Evolutionary conservation across 345 rosid genomes (phyloP).

Genomic region (Citrus reticulata): DNA sequence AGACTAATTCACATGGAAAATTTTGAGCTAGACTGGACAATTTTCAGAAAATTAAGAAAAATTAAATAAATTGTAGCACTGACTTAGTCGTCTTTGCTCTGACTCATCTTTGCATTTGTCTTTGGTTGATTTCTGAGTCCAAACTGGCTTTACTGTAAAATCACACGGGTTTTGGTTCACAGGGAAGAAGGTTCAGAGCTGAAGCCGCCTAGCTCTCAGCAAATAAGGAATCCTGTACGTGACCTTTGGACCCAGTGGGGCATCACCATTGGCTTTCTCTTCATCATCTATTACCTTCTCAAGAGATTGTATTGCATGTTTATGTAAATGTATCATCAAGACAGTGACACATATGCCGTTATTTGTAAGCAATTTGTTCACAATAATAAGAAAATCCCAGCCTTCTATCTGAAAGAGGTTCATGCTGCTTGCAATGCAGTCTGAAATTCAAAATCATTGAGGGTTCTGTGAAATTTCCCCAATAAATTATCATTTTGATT

Average conservation of each 20-base stretch:
- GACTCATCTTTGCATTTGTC: background rate
- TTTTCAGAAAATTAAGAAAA: background rate
- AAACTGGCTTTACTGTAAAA: background rate
- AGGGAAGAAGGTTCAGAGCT: slow-evolving; percentile 2
- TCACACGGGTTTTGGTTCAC: slow-evolving; percentile 1
- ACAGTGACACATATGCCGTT: background rate
- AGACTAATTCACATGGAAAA: background rate
- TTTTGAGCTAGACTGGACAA: background rate
- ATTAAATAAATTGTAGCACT: background rate
- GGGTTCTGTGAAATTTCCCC: background rate
- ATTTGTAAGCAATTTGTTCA: background rate
- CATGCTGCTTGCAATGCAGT: background rate
- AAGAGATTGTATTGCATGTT: slow-evolving; percentile 21
- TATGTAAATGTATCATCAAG: background rate
- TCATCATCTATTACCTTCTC: slow-evolving; percentile 27
- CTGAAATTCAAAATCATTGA: background rate
- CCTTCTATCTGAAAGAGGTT: background rate
- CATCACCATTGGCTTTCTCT: slow-evolving; percentile 16
- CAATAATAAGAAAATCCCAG: background rate
- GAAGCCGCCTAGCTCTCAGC: background rate
- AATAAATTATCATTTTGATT: background rate
- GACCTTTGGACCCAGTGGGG: slow-evolving; percentile 18
- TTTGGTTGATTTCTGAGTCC: background rate
- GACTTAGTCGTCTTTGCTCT: background rate
- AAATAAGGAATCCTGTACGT: background rate